phyloP scores from a whole-genome alignment of 768 basidiomycete genomes.

The Myochromella boudieri region DNA sequence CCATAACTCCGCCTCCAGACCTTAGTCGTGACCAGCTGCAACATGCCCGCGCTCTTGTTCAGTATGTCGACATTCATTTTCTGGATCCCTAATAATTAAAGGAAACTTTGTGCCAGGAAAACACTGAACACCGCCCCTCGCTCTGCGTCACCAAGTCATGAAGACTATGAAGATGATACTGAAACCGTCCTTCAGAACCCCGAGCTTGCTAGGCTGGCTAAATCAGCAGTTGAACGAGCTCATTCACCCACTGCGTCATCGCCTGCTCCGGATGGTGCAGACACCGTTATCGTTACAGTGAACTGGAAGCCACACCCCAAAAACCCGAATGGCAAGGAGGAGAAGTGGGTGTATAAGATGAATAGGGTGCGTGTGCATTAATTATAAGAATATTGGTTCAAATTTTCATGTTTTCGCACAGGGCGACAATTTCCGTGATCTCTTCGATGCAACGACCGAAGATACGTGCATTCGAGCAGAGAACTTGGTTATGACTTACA shows the following conservation, averaged over 20 bases:
- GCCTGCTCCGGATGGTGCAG: constrained; percentile 28
- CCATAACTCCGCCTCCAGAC: constrained; percentile 75
- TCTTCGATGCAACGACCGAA: constrained; percentile 70
- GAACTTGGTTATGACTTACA: constrained; percentile 59
- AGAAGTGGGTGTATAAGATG: constrained; percentile 53
- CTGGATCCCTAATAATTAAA: too few relatives aligned
- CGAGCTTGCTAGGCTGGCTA: constrained; percentile 60
- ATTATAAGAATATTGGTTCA: not conserved
- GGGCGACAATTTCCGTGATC: constrained; percentile 62
- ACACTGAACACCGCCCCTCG: constrained; percentile 42
- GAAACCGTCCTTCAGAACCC: constrained; percentile 57
- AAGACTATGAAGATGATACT: constrained; percentile 42
- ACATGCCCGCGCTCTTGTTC: constrained; percentile 57
- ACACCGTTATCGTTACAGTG: constrained; percentile 52
- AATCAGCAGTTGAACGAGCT: constrained; percentile 25
- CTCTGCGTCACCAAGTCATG: constrained; percentile 45
- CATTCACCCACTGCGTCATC: constrained; percentile 24
- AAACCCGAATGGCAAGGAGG: constrained; percentile 35
- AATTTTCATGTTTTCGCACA: constrained; percentile 23
- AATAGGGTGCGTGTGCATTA: constrained; percentile 46
- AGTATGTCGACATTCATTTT: constrained; percentile 40
- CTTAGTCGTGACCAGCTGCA: constrained; percentile 53
- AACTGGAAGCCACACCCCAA: constrained; percentile 69
- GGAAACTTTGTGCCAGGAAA: too few relatives aligned
- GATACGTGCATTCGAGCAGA: constrained; percentile 48